These are phyloP conservation scores for Arthrinium phaeospermum DNA, from an alignment of 2,329 filamentous ascomycete genomes.

Conservation along the genomic window DNA sequence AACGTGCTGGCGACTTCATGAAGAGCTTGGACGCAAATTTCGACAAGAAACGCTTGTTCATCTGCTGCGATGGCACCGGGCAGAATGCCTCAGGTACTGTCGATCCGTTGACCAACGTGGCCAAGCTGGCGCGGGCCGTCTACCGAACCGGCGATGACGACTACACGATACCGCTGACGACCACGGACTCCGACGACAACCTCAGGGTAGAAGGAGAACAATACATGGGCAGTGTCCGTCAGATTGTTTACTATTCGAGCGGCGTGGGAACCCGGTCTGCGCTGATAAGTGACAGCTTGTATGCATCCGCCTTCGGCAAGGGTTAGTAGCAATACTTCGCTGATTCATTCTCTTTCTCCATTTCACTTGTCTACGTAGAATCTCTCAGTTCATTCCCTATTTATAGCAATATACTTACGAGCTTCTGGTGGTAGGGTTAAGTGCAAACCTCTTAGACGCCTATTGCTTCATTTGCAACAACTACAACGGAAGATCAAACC, in stretches of 20 bases:
- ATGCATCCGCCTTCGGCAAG: background rate
- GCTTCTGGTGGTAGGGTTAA: background rate
- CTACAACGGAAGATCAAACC: background rate
- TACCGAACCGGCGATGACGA: conserved; percentile 26
- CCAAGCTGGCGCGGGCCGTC: conserved; percentile 27
- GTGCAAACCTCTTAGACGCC: background rate
- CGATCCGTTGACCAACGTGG: conserved; percentile 27
- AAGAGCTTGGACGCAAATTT: background rate
- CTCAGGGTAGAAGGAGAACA: no score
- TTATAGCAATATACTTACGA: no score
- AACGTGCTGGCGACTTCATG: no score
- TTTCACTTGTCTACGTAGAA: background rate
- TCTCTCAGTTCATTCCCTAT: no score
- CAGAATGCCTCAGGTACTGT: conserved; percentile 24
- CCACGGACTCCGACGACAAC: no score
- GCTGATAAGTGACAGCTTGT: background rate
- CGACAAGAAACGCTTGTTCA: conserved; percentile 23
- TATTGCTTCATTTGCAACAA: conserved; percentile 1
- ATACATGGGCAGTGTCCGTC: background rate
- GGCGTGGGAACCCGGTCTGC: background rate
- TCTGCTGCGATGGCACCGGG: conserved; percentile 30
- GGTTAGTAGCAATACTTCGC: background rate
- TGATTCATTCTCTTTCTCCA: background rate
- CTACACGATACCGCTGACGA: conserved; percentile 17
- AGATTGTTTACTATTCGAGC: background rate